phyloP scores from a whole-genome alignment of 164 flowering plant species.

The Pachysandra terminalis region DNA sequence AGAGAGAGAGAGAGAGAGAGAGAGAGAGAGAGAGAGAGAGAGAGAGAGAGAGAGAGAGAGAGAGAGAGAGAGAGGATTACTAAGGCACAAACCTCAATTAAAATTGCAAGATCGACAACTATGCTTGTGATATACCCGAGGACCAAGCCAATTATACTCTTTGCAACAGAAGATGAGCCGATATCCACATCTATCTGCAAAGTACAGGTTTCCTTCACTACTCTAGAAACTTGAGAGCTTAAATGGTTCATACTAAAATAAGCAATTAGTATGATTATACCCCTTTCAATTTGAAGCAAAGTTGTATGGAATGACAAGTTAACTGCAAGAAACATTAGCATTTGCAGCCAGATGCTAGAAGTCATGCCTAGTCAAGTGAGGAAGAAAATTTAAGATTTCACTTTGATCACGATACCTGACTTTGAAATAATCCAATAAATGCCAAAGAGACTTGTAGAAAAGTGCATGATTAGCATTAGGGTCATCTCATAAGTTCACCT shows the following conservation, averaged over 20 bases:
- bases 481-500: neutral
- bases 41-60: no score
- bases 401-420: neutral
- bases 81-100: conserved; percentile 69
- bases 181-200: conserved; percentile 96
- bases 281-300: neutral
- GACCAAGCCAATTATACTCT: conserved; percentile 81
- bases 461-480: neutral
- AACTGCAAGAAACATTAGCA: neutral
- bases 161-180: conserved; percentile 97
- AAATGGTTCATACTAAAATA: neutral
- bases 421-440: neutral
- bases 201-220: neutral
- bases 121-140: conserved; percentile 95
- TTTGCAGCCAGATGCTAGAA: neutral
- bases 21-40: no score
- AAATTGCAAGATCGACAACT: conserved; percentile 91
- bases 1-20: no score
- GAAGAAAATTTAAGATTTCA: neutral
- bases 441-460: neutral
- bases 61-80: no score
- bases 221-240: neutral
- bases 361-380: no score
- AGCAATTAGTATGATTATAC: neutral
- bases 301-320: neutral